Evolutionary conservation across 2,329 filamentous ascomycete genomes (phyloP).

Genomic region (Alternaria metachromatica): DNA sequence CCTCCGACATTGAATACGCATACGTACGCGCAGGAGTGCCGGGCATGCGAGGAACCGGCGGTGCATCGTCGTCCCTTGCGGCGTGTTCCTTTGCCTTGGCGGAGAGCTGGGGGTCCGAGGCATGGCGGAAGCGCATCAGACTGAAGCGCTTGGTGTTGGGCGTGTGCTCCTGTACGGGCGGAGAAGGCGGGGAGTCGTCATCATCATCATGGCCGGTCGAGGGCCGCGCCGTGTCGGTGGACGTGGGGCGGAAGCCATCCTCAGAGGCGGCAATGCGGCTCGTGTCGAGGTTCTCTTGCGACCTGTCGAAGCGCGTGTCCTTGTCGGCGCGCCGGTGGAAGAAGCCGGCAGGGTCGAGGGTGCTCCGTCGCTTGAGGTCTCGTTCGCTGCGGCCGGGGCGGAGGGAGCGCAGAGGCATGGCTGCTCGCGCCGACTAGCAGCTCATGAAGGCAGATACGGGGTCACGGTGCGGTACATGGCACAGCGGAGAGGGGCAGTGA

Average conservation of each 20-base stretch:
- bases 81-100: slow-evolving; percentile 74
- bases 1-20: not conserved
- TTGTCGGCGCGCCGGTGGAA: slow-evolving; percentile 47
- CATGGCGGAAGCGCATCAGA: slow-evolving; percentile 85
- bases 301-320: slow-evolving; percentile 28
- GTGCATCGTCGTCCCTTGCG: slow-evolving; percentile 38
- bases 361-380: slow-evolving; percentile 54
- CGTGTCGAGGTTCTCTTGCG: slow-evolving; percentile 33
- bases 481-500: slow-evolving; percentile 24
- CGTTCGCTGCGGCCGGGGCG: slow-evolving; percentile 49
- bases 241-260: slow-evolving; percentile 42
- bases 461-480: slow-evolving; percentile 44
- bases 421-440: slow-evolving; percentile 39
- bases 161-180: slow-evolving; percentile 44
- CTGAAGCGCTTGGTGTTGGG: slow-evolving; percentile 62
- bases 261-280: slow-evolving; percentile 41
- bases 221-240: slow-evolving; percentile 31
- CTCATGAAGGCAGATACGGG: slow-evolving; percentile 43
- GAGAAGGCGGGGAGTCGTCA: slow-evolving; percentile 36
- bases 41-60: slow-evolving; percentile 42
- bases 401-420: slow-evolving; percentile 51
- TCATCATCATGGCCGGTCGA: slow-evolving; percentile 16
- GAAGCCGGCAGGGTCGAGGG: slow-evolving; percentile 49
- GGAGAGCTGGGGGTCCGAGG: slow-evolving; percentile 89
- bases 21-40: slow-evolving; percentile 32